Base-by-base conservation (phyloP, 768 basidiomycete species). In the Mycena olivaceomarginata region DNA sequence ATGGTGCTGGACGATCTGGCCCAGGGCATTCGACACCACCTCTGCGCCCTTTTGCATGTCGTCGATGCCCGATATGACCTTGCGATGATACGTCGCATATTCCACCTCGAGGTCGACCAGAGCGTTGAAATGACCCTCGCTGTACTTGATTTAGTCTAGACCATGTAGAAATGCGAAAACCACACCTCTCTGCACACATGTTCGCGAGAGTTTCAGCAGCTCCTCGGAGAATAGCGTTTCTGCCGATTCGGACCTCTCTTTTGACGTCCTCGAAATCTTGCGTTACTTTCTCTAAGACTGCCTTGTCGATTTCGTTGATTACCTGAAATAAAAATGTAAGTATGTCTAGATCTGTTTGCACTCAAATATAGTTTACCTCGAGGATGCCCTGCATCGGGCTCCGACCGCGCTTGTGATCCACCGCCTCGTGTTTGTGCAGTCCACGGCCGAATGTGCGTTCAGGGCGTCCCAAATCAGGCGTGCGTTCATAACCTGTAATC, bases 31-130 rank as follows among this genome's bases (percentile, higher is more conserved):
- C 39, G 84, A 80, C 25, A 88, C 79, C 48, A 86, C 84, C 51
- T 87, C 84, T 56, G 86, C 87, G 48, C 84, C 82, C 73, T 89
- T 86, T 66, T 85, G 83, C 70, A 90, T 82, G 20, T 89, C 88
- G 51, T 90, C 89, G 76, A 89, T 84, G 22, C 84, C 84, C 63
- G 81, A 78, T 64, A 86, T 81, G 53, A 92, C 83, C 41, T 86
- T 83, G 57, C 85, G 84, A 73, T 89, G 86, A 69, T 87, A 85
- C 37, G 75, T 82, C 48, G 89, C 85, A 77, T 93, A 94, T 69
- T 90, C 88, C 69, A 88, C 87, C 79, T 93, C 91, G 20, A 93
- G 86, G 69, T 88, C 88, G 41, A 94, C 88, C 41, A 94, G 82
- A 16, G 77, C 82, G 79, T 93, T 91, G 82, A 91, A 93, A 78